Evolutionary conservation across 139 green algal species (phyloP), one percentile per base, ranked within the genome.

Genomic region (Chlorella sp.): DNA sequence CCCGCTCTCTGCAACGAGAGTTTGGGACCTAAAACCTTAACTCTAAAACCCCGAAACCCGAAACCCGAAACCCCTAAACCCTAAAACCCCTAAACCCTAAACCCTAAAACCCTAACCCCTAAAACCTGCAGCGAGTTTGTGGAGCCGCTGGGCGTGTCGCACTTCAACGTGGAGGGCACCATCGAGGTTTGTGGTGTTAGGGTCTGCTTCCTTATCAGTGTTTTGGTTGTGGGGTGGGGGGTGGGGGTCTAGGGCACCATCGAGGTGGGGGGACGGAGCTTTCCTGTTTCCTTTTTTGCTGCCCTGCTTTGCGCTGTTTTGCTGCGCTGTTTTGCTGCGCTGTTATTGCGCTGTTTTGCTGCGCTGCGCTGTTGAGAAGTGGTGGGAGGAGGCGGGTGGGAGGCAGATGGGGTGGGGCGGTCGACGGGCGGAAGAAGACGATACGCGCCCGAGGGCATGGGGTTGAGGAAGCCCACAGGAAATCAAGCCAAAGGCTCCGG

Each of bases 81-180:
- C 60, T 24, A 68, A 18, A 16, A 37, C 71, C 32, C 71, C 18
- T 26, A 68, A 14, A 68, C 60, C 14, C 60, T 18, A 14, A 68
- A 68, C 60, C 22, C 71, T 32, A 79, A 21, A 21, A 79, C 32
- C 96, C 69, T 24, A 14, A 18, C 69, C 28, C 69, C 24, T 95
- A 26, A 40, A 91, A 19, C 3, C 18, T 94, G 95, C 85, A 93
- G 91, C 48, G 96, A 98, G 91, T 98, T 98, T 92, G 64, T 98
- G 86, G 95, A 97, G 89, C 96, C 96, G 0, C 92, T 97, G 53
- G 94, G 93, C 1, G 90, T 95, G 71, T 87, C 95, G 21, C 97
- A 99, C 93, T 99, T 98, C 95, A 98, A 97, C 81, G 97, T 99
- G 75, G 96, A 99, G 95, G 98, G 98, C 84, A 98, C 98, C 78